Base-by-base conservation (phyloP, 108 stramenopile species). In the Cyclotella baltica region DNA sequence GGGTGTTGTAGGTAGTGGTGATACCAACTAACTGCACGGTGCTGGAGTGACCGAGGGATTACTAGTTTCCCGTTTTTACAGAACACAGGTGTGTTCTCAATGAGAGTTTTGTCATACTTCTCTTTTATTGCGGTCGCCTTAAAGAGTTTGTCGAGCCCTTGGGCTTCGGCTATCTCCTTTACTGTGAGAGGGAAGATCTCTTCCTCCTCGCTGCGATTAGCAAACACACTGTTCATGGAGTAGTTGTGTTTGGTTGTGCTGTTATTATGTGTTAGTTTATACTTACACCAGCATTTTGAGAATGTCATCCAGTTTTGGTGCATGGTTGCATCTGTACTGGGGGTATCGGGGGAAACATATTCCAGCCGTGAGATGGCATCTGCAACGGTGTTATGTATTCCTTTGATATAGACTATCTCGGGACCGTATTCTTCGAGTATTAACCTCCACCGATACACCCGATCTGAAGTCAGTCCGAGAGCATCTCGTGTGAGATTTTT, bases 361-460 rank as follows among this genome's bases (percentile, higher is more conserved):
- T 70, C 52, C 23, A 72, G 37, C 1, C 84, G 67, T 16, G 67
- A 70, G 27, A 89, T 62, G 13, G 73, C 70, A 62, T 87, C 86
- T 28, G 84, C 86, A 46, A 85, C 72, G 4, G 55, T 40, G 64
- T 89, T 87, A 40, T 66, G 48, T 63, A 83, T 64, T 29, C 86
- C 85, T 72, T 75, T 67, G 20, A 86, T 56, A 55, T 85, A 72
- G 0, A 55, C 25, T 6, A 84, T 77, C 25, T 62, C 67, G 16
- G 77, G 74, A 40, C 72, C 65, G 70, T 77, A 61, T 36, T 83
- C 83, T 65, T 86, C 85, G 22, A 88, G 25, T n/a, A 78, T 46
- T 28, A 86, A 53, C 36, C 80, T 65, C 88, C 88, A 89, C 15
- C 85, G 51, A 19, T 82, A 36, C 0, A 86, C 84, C 1, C 85